Base-by-base conservation (phyloP, 768 basidiomycete genomes). In the Pisolithus sp. region DNA sequence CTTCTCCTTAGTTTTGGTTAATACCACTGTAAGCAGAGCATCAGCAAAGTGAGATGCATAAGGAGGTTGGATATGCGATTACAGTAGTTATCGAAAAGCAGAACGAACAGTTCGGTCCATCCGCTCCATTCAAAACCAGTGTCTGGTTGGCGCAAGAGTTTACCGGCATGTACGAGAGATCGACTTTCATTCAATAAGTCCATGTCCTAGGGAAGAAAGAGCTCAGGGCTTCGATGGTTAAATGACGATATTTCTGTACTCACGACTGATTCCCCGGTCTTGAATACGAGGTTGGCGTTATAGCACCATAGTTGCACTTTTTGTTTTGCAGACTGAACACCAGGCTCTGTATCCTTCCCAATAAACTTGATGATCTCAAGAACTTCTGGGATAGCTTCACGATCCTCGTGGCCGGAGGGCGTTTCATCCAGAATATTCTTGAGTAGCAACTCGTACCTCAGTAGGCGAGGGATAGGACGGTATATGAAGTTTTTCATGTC, bases 81-180 rank as follows among this genome's bases (percentile, higher is more conserved):
- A 92, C 93, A 68, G 60, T 97, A 99, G 61, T 98, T 93, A 68
- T 99, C 96, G 59, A 99, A 96, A 3, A 99, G 73, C 49, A 97
- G 75, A 7, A 95, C 86, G 55, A 85, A 88, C 7, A 95, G 76
- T 67, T 97, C 93, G 41, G 82, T 84, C 90, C 92, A 95, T 39
- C 86, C 89, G 55, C 80, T 90, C 84, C 85, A 89, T 65, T 87
- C 86, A 56, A 93, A 82, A 12, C 89, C 90, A 28, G 85, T 84
- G 53, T 96, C 93, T 13, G 92, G 89, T 59, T 93, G 92, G 46
- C 93, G 80, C 48, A 88, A 76, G 24, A 97, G 71, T 57, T 84
- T 90, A 6, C 93, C 86, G 1, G 86, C 81, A 61, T 93, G 83
- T 30, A 97, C 83, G 49, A 97, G 71, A 6, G 87, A 86, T 10